These are phyloP conservation scores for Cladosporium sphaerospermum DNA, from an alignment of 2,329 filamentous ascomycete genomes.

Conservation along the genomic window DNA sequence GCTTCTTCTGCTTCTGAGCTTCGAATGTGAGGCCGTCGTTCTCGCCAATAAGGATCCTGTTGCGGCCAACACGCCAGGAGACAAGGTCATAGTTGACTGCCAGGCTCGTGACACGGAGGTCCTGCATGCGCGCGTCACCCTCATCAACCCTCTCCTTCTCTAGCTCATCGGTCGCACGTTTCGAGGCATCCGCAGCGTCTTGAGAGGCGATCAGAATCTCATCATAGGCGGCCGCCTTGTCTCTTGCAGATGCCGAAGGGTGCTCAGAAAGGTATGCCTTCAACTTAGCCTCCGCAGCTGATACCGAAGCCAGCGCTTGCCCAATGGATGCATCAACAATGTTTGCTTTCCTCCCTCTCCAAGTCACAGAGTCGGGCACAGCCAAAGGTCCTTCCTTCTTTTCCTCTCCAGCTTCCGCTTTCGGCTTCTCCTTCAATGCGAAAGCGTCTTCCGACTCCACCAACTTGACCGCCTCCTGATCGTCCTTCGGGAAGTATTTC, in stretches of 20 bases:
- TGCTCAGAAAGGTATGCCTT: slow-evolving; percentile 41
- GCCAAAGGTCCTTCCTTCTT: slow-evolving; percentile 29
- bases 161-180: slow-evolving; percentile 87
- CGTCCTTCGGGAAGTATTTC: slow-evolving; percentile 66
- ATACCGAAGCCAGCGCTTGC: slow-evolving; percentile 68
- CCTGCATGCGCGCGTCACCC: slow-evolving; percentile 81
- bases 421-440: slow-evolving; percentile 53
- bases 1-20: slow-evolving; percentile 49
- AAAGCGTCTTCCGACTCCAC: slow-evolving; percentile 66
- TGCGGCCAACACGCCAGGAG: slow-evolving; percentile 89
- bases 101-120: slow-evolving; percentile 83
- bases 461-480: slow-evolving; percentile 55
- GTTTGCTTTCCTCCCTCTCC: slow-evolving; percentile 77
- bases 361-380: slow-evolving; percentile 69
- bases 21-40: slow-evolving; percentile 65
- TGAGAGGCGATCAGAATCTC: slow-evolving; percentile 84
- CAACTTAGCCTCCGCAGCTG: slow-evolving; percentile 48
- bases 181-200: slow-evolving; percentile 88
- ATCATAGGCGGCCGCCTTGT: slow-evolving; percentile 82
- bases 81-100: slow-evolving; percentile 92
- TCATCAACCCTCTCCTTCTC: slow-evolving; percentile 75
- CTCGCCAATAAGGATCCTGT: slow-evolving; percentile 78
- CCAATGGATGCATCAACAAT: slow-evolving; percentile 93
- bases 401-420: slow-evolving; percentile 22
- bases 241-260: slow-evolving; percentile 41